Base-by-base conservation (phyloP, 176 grass and related monocot species). In the Hsuehochloa calcarea region DNA sequence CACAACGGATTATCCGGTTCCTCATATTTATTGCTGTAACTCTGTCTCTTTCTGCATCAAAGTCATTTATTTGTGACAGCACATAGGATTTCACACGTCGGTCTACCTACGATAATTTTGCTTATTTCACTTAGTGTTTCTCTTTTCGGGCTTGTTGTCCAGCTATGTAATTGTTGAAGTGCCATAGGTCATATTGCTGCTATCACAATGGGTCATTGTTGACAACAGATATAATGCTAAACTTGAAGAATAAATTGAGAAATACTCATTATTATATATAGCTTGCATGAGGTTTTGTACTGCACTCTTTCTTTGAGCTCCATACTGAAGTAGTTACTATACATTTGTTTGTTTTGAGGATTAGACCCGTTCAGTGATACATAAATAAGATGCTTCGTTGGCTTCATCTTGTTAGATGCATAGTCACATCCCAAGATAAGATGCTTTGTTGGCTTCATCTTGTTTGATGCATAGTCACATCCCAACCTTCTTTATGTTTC, bases 231-330 rank as follows among this genome's bases (percentile, higher is more conserved):
- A 68, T 25, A 1, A 61, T 62, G 23, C 10, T 62, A 38, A 68
- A 46, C 58, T 22, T 22, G 8, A 56, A 82, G 16, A 56, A 55
- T 72, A 65, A 68, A 59, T 64, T 84, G n/a, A 23, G 56, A 84
- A 29, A 6, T 63, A 29, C 59, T 63, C 25, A 29, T 67, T 25
- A 16, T 52, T 49, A 50, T 50, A 20, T 31, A 44, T 43, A 56
- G 16, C 44, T 58, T 19, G 4, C 17, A n/a, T 82, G 54, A 70
- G 4, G 5, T 19, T 72, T 45, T 60, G 23, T 68, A 58, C n/a
- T 67, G 14, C 22, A 55, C 5, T 25, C 5, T 20, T 37, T 43
- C 14, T 23, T 34, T 41, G 35, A 19, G 68, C 9, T 38, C 25
- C 63, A 39, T 41, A 17, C 2, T 27, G 22, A 74, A 65, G 43